Evolutionary conservation across 371 early-diverging fungal species (phyloP), one percentile per base, ranked within the genome.

Genomic region (Rhizopus stolonifer): DNA sequence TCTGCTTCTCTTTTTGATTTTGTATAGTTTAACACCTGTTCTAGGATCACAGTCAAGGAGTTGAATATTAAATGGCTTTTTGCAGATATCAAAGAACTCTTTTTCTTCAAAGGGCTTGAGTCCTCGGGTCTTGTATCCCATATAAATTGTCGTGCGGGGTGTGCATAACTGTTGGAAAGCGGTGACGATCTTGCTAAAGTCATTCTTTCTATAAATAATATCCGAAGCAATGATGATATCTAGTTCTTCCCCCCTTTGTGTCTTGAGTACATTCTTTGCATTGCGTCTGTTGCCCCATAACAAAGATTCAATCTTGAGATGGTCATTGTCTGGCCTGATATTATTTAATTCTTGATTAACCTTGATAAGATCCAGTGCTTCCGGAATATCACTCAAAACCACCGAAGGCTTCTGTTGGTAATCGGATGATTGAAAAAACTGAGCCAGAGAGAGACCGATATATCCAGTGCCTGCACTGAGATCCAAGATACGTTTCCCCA

Each of bases 111-210:
- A 55, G 0, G 39, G 52, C 5, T 58, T 59, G 4, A 83, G 34
- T 1, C 71, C 78, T 19, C 85, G 63, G 15, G 66, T 75, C 52
- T 85, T 85, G 60, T 81, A 82, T 0, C 82, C 82, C 34, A 85
- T 50, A 33, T 70, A 79, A 7, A 83, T 70, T 14, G 58, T 56
- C 0, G 73, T 66, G 13, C 26, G 14, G 10, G 19, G n/a, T 21
- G 31, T 32, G 19, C 39, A 34, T 6, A 63, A 19, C 1, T 58
- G 51, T 13, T 39, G 29, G 26, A 63, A 46, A 0, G 72, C 65
- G 14, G 64, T 64, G 4, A 81, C 54, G 2, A 81, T 51, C 2
- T 43, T 18, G 1, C 52, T 48, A 43, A 77, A 71, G 15, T 63
- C 59, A 4, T 40, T 51, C 0, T 59, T 52, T n/a, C 79, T 72